These are phyloP conservation scores for Aegle marmelos DNA, from an alignment of 345 rosid species.

Conservation along the genomic window DNA sequence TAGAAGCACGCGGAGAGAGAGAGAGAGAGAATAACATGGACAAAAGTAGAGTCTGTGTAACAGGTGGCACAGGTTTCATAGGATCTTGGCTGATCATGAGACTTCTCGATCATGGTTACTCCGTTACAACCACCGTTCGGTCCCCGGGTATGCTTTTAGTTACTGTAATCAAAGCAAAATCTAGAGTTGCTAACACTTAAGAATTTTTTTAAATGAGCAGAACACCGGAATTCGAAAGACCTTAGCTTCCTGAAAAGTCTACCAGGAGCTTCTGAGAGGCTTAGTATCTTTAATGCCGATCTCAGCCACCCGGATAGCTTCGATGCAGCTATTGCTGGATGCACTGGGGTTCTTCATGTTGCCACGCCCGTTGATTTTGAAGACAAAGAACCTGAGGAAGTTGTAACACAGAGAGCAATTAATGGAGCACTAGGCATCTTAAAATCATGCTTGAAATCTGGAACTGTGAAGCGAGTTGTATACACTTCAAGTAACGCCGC, in stretches of 20 bases:
- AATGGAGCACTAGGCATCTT: conserved; percentile 52
- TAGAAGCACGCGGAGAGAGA: background rate
- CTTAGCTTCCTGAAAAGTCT: conserved; percentile 51
- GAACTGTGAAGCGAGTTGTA: conserved; percentile 55
- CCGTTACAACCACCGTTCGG: conserved; percentile 50
- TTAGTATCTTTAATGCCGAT: conserved; percentile 47
- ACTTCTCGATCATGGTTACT: conserved; percentile 50
- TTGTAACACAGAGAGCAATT: conserved; percentile 41
- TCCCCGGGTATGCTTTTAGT: conserved; percentile 23
- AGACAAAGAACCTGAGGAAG: conserved; percentile 41
- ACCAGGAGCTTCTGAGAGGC: conserved; percentile 52
- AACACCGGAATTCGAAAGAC: conserved; percentile 36
- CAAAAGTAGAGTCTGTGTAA: conserved; percentile 40
- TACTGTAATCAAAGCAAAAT: background rate
- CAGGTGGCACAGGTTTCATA: conserved; percentile 54
- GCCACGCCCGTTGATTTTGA: conserved; percentile 47
- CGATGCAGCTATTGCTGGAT: conserved; percentile 50
- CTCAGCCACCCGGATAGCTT: conserved; percentile 48
- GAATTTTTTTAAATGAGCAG: conserved; percentile 19
- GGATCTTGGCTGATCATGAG: conserved; percentile 60
- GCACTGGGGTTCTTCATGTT: conserved; percentile 57
- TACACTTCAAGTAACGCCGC: conserved; percentile 56
- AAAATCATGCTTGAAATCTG: conserved; percentile 44
- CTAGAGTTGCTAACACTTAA: too few species aligned
- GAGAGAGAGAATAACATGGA: conserved; percentile 13